These are phyloP conservation scores for Penstemon newberryi DNA, from an alignment of 257 asterid species.

Conservation along the genomic window DNA sequence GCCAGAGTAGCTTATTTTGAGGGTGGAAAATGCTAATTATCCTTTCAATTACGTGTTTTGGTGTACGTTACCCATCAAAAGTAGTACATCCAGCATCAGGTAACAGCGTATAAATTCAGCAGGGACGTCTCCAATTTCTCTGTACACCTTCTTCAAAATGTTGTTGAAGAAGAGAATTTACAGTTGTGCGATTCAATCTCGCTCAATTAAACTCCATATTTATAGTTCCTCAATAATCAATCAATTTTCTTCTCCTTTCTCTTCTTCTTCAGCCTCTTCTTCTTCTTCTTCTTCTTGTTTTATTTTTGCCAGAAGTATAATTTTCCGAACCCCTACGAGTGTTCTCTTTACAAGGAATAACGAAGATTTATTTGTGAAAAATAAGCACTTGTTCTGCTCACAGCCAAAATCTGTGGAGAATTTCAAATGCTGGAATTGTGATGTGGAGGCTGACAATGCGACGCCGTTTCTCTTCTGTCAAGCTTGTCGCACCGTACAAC, in stretches of 20 bases:
- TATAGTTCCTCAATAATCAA: slow-evolving; percentile 16
- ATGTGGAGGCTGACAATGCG: slow-evolving; percentile 37
- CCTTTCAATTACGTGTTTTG: no score
- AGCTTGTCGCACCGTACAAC: slow-evolving; percentile 74
- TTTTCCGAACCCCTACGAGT: slow-evolving; percentile 26
- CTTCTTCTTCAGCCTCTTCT: slow-evolving; percentile 26
- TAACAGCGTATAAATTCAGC: no score
- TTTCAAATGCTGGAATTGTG: slow-evolving; percentile 76
- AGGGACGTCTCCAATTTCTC: no score
- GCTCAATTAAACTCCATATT: slow-evolving; percentile 23
- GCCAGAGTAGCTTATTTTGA: no score
- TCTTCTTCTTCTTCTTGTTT: slow-evolving; percentile 20
- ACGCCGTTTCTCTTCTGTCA: slow-evolving; percentile 71
- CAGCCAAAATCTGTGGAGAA: slow-evolving; percentile 34
- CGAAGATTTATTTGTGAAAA: slow-evolving; percentile 13
- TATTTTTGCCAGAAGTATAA: slow-evolving; percentile 25
- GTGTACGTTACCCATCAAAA: no score
- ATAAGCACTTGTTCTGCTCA: slow-evolving; percentile 42
- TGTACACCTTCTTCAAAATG: slow-evolving; percentile 23
- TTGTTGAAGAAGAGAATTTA: slow-evolving; percentile 61
- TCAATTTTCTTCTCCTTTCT: slow-evolving; percentile 22
- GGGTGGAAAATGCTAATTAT: no score
- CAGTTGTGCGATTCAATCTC: slow-evolving; percentile 24
- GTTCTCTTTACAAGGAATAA: slow-evolving; percentile 17
- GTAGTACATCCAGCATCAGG: no score